These are phyloP conservation scores for Salvia sclarea DNA, from an alignment of 305 asterid species.

Conservation along the genomic window DNA sequence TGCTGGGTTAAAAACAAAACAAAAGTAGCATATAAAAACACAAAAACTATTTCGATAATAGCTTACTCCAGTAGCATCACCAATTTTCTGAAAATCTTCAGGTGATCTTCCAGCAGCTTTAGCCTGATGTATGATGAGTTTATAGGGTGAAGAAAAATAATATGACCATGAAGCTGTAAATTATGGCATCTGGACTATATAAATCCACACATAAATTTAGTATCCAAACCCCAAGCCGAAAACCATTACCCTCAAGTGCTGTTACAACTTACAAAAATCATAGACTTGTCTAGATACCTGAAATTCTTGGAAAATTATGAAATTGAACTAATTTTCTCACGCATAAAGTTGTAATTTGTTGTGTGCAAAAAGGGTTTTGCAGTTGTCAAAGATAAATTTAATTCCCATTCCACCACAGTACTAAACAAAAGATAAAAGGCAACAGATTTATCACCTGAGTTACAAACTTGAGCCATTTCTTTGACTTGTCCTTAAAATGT, in stretches of 20 bases:
- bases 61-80: constrained; percentile 81
- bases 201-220: constrained; percentile 20
- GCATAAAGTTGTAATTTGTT: neutral
- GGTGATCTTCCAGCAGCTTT: constrained; percentile 87
- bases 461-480: constrained; percentile 93
- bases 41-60: constrained; percentile 28
- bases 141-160: constrained; percentile 17
- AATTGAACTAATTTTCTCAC: constrained; percentile 16
- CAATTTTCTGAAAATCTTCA: constrained; percentile 61
- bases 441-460: constrained; percentile 54
- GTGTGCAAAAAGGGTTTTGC: constrained; percentile 7
- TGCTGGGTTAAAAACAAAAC: constrained; percentile 22
- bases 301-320: constrained; percentile 24
- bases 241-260: neutral
- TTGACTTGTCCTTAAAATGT: constrained; percentile 79
- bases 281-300: constrained; percentile 25
- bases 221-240: neutral
- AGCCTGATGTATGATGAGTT: constrained; percentile 54
- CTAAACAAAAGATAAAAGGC: constrained; percentile 15
- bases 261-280: constrained; percentile 10
- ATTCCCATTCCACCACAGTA: constrained; percentile 13
- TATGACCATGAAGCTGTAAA: constrained; percentile 18
- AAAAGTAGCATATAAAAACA: constrained; percentile 26
- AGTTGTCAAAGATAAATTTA: neutral
- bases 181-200: neutral